Percentiles rank a stretch among this genome's conserved stretches.
These are phyloP conservation scores for Diaporthe capsici DNA, from an alignment of 2,329 filamentous ascomycete species.

Conservation along the genomic window DNA sequence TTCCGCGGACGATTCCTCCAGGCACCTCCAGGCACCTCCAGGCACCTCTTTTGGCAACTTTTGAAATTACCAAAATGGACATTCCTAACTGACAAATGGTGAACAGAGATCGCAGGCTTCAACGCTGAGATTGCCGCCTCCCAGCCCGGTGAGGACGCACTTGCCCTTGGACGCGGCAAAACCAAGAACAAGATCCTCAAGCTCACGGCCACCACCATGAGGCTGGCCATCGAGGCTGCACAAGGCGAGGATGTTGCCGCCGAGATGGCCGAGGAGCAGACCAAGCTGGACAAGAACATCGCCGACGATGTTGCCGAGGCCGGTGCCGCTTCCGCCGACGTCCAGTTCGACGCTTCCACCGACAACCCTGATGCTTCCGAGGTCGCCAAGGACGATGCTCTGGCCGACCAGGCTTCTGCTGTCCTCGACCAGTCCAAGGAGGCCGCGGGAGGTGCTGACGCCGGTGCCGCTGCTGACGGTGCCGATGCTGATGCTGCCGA, in stretches of 20 bases:
- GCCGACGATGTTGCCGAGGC: conserved; percentile 60
- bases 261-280: conserved; percentile 57
- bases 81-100: background rate
- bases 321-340: conserved; percentile 57
- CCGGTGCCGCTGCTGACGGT: conserved; percentile 1
- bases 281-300: conserved; percentile 62
- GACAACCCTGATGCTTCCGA: conserved; percentile 28
- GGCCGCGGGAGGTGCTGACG: background rate
- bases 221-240: conserved; percentile 58
- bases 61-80: background rate
- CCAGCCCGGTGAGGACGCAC: conserved; percentile 51
- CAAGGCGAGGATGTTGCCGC: conserved; percentile 56
- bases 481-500: background rate
- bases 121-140: conserved; percentile 59
- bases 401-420: conserved; percentile 14
- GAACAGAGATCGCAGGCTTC: conserved; percentile 55
- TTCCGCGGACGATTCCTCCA: background rate
- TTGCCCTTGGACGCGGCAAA: conserved; percentile 57
- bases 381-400: conserved; percentile 17
- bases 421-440: background rate
- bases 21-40: background rate
- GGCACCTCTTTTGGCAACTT: background rate
- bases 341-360: conserved; percentile 50
- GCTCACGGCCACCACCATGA: conserved; percentile 59
- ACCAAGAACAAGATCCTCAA: conserved; percentile 67